Percentiles rank a stretch among this genome's conserved stretches.
phyloP scores from a whole-genome alignment of 2,329 filamentous ascomycete species.

The Sarocladiaceae sp. region DNA sequence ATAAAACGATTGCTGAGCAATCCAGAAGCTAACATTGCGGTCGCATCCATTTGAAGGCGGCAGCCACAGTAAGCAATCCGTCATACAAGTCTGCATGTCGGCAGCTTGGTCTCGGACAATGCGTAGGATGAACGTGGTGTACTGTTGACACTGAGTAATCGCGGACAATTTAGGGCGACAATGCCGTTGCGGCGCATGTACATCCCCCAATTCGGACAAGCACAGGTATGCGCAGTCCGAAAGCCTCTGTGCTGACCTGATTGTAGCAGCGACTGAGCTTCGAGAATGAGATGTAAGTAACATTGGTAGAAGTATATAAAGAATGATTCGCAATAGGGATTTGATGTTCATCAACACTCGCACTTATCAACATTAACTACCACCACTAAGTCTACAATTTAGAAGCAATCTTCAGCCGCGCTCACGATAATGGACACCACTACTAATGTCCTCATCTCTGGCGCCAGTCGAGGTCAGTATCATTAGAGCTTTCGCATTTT shows the following conservation, averaged over 20 bases:
- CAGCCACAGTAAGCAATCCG: too few relatives aligned
- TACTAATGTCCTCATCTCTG: slow-evolving; percentile 6
- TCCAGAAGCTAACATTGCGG: too few relatives aligned
- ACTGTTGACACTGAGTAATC: not conserved
- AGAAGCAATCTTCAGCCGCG: not conserved
- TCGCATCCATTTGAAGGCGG: too few relatives aligned
- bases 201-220: not conserved
- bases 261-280: not conserved
- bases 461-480: slow-evolving; percentile 4
- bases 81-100: too few relatives aligned
- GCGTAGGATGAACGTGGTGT: too few relatives aligned
- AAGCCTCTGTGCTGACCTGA: not conserved
- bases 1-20: too few relatives aligned
- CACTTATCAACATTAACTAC: not conserved
- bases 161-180: not conserved
- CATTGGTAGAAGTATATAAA: not conserved
- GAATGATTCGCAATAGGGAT: not conserved
- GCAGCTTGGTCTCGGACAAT: too few relatives aligned
- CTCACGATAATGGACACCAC: not conserved
- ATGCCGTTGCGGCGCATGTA: not conserved
- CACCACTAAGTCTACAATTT: not conserved
- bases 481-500: not conserved
- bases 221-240: not conserved
- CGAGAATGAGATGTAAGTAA: not conserved
- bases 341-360: not conserved